phyloP scores from a whole-genome alignment of 1,284 basidiomycete species.

The Xerocomus amazonicus region DNA sequence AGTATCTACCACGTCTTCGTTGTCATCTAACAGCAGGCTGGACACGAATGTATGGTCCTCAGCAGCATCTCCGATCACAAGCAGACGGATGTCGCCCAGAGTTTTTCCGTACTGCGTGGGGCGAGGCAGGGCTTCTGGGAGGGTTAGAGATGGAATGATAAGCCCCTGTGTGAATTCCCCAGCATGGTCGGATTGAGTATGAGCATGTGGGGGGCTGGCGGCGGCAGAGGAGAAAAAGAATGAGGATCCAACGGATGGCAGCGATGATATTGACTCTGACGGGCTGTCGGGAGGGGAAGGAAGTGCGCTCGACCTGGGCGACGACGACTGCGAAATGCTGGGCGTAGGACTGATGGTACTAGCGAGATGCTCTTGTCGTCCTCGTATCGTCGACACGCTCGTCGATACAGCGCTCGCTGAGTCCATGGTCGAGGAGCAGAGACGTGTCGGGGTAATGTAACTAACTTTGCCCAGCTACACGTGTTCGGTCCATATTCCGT shows the following conservation, averaged over 20 bases:
- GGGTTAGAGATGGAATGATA: conserved; percentile 65
- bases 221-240: conserved; percentile 73
- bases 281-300: conserved; percentile 58
- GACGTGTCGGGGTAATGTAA: not conserved
- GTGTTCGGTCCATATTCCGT: conserved; percentile 25
- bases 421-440: conserved; percentile 21
- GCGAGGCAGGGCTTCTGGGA: conserved; percentile 54
- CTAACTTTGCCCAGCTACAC: conserved; percentile 28
- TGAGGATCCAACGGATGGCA: conserved; percentile 69
- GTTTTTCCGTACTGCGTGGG: conserved; percentile 65
- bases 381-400: conserved; percentile 27
- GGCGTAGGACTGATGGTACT: conserved; percentile 35
- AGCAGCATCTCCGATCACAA: conserved; percentile 47
- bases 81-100: conserved; percentile 53
- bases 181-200: conserved; percentile 42
- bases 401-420: conserved; percentile 15
- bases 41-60: conserved; percentile 31
- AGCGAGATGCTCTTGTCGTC: conserved; percentile 19
- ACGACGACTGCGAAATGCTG: conserved; percentile 34
- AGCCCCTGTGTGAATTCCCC: conserved; percentile 49
- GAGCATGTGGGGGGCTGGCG: conserved; percentile 47
- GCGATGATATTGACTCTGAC: conserved; percentile 61
- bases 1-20: conserved; percentile 60
- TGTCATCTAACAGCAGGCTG: conserved; percentile 51
- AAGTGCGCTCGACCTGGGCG: conserved; percentile 44